Evolutionary conservation across 805 yeast genomes (phyloP).

Genomic region (Schizosaccharomyces japonicus): DNA sequence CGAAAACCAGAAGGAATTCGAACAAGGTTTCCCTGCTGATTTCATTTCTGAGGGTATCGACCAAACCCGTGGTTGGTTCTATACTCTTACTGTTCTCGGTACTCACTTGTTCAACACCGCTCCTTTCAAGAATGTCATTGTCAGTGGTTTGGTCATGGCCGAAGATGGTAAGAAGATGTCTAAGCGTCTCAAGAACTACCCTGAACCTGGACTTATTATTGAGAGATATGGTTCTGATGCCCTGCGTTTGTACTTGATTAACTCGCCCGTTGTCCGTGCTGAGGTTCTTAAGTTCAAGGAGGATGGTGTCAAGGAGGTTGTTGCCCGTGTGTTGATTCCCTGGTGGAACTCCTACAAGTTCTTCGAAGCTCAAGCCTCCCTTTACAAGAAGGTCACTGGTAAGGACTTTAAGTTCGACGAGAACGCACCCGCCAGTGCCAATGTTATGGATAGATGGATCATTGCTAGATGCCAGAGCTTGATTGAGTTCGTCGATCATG

Average conservation of each 20-base stretch:
- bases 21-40: slow-evolving; percentile 74
- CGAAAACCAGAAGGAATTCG: slow-evolving; percentile 51
- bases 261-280: slow-evolving; percentile 91
- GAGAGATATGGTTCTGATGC: slow-evolving; percentile 95
- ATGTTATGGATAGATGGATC: slow-evolving; percentile 95
- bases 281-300: slow-evolving; percentile 92
- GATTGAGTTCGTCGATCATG: slow-evolving; percentile 61
- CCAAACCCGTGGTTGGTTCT: slow-evolving; percentile 99
- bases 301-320: slow-evolving; percentile 96
- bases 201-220: slow-evolving; percentile 69
- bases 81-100: slow-evolving; percentile 85
- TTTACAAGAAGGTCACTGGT: slow-evolving; percentile 52
- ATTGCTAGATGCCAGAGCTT: slow-evolving; percentile 88
- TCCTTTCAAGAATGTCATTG: slow-evolving; percentile 88
- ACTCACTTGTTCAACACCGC: slow-evolving; percentile 79
- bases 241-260: slow-evolving; percentile 77
- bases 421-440: slow-evolving; percentile 30
- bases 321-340: slow-evolving; percentile 82
- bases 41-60: slow-evolving; percentile 96
- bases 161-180: slow-evolving; percentile 99
- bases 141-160: slow-evolving; percentile 87
- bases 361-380: slow-evolving; percentile 77
- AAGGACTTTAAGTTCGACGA: slow-evolving; percentile 54
- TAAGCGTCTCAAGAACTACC: slow-evolving; percentile 89
- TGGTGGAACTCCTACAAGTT: slow-evolving; percentile 98